Conservation (phyloP, 1,284 basidiomycete species). For the Cryptococcus maquisensis region DNA sequence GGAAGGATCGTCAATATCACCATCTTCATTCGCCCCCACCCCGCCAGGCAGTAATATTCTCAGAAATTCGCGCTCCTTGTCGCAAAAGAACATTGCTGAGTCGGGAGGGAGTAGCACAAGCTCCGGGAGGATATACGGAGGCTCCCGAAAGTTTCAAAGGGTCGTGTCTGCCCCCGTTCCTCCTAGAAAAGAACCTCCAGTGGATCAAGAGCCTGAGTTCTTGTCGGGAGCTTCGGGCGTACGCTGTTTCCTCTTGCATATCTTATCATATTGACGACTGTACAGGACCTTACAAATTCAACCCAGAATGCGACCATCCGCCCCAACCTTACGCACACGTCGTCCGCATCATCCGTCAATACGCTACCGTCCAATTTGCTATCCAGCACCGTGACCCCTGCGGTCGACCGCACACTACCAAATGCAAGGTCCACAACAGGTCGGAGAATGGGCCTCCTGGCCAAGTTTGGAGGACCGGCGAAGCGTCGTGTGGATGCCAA, state of each 20-base stretch:
- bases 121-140: conserved; percentile 16
- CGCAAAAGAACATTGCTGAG: conserved; percentile 1
- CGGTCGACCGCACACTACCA: conserved; percentile 26
- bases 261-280: neutral
- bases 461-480: conserved; percentile 43
- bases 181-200: neutral
- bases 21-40: conserved; percentile 24
- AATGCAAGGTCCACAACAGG: conserved; percentile 12
- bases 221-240: too few species aligned
- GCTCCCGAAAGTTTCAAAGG: conserved; percentile 21
- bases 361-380: conserved; percentile 1
- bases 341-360: conserved; percentile 21
- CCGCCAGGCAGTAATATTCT: conserved; percentile 18
- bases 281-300: neutral
- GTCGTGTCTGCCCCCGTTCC: conserved; percentile 36
- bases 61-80: conserved; percentile 3
- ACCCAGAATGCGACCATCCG: conserved; percentile 21
- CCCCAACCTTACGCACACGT: conserved; percentile 19
- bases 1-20: conserved; percentile 28
- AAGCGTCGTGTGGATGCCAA: conserved; percentile 12
- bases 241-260: neutral
- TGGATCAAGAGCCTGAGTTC: too few species aligned
- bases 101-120: conserved; percentile 4
- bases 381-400: conserved; percentile 29
- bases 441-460: conserved; percentile 30